Evolutionary conservation across 192 early-diverging fungal species (phyloP).

Genomic region (Anaeromyces robustus): DNA sequence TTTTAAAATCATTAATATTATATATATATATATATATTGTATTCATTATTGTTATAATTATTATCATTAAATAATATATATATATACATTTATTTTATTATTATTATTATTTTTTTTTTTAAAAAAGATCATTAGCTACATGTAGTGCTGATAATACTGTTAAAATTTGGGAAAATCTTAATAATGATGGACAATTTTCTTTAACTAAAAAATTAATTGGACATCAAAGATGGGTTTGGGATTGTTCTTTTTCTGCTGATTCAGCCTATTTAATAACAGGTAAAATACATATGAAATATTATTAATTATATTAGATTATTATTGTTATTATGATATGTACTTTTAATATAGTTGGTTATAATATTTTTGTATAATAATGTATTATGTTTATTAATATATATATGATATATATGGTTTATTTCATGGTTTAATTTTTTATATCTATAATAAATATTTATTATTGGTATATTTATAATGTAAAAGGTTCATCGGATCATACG

Average conservation of each 20-base stretch:
- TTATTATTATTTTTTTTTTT: not conserved
- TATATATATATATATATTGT: not conserved
- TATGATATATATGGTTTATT: too few relatives aligned
- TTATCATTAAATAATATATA: not conserved
- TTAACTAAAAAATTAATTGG: constrained; percentile 61
- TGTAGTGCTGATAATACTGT: constrained; percentile 78
- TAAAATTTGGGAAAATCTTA: constrained; percentile 60
- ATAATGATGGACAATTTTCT: constrained; percentile 32
- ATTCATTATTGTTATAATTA: too few relatives aligned
- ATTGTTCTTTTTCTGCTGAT: constrained; percentile 78
- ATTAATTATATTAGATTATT: too few relatives aligned
- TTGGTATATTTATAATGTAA: too few relatives aligned
- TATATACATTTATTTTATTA: not conserved
- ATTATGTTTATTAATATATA: too few relatives aligned
- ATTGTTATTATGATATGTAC: too few relatives aligned
- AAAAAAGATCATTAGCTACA: constrained; percentile 52
- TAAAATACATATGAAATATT: constrained; percentile 3
- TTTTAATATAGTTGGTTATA: too few relatives aligned
- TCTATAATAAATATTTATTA: too few relatives aligned
- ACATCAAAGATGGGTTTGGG: constrained; percentile 85
- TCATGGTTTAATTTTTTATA: too few relatives aligned
- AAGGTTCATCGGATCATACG: constrained; percentile 69
- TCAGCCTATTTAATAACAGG: constrained; percentile 79
- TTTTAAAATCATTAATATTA: too few relatives aligned
- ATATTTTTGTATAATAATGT: too few relatives aligned